Evolutionary conservation across 2,329 filamentous ascomycete species (phyloP).

Genomic region (Lasiodiplodia hormozganensis): DNA sequence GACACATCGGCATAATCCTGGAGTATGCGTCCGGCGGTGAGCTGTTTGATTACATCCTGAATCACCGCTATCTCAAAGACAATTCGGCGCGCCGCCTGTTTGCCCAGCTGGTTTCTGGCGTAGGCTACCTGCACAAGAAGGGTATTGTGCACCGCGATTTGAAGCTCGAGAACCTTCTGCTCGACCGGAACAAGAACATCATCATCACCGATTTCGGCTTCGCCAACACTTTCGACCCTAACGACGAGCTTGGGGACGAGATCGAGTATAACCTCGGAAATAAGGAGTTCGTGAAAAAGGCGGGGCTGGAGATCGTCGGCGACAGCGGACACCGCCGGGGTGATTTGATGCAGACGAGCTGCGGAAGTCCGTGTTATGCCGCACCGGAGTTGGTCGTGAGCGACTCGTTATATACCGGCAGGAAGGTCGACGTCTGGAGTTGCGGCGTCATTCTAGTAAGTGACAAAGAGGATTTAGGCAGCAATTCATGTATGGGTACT

Average conservation of each 20-base stretch:
- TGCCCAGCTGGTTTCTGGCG: constrained; percentile 93
- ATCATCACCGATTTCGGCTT: constrained; percentile 99
- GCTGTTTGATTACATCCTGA: constrained; percentile 97
- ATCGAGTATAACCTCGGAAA: constrained; percentile 87
- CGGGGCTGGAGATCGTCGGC: constrained; percentile 82
- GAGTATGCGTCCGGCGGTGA: constrained; percentile 98
- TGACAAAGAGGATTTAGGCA: constrained; percentile 33
- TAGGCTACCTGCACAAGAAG: constrained; percentile 97
- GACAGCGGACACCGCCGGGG: constrained; percentile 79
- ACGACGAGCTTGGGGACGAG: constrained; percentile 86
- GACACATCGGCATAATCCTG: constrained; percentile 96
- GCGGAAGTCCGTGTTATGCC: constrained; percentile 96
- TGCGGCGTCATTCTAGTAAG: constrained; percentile 97
- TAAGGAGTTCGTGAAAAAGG: constrained; percentile 84
- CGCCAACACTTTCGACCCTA: constrained; percentile 93
- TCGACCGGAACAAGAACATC: constrained; percentile 97
- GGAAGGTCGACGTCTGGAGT: constrained; percentile 99
- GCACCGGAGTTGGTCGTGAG: constrained; percentile 97
- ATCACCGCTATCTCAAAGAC: constrained; percentile 95
- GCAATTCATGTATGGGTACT: not conserved
- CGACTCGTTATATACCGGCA: constrained; percentile 94
- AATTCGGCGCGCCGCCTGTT: constrained; percentile 88
- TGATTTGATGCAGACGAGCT: constrained; percentile 98
- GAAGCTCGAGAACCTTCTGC: constrained; percentile 92
- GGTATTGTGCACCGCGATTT: constrained; percentile 97